Percentiles rank a stretch among this genome's conserved stretches.
Evolutionary conservation across 148 eudicot species (phyloP).

Genomic region (Rhododendron molle): DNA sequence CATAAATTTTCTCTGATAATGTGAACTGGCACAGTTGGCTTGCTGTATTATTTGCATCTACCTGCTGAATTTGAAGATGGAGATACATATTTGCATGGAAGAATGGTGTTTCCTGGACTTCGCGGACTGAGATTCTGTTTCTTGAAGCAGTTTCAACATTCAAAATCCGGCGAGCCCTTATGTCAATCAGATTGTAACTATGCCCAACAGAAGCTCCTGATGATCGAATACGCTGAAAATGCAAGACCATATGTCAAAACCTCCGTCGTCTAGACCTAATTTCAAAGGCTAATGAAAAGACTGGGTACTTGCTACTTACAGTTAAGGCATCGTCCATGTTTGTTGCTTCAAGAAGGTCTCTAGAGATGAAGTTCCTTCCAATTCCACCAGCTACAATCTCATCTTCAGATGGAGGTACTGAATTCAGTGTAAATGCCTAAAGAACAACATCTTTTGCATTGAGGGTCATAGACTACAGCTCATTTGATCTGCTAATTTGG

Average conservation of each 20-base stretch:
- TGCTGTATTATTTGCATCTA: conserved; percentile 11
- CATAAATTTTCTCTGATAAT: background rate
- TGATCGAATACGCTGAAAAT: conserved; percentile 59
- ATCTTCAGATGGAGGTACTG: conserved; percentile 69
- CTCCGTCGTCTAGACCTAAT: background rate
- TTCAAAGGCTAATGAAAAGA: background rate
- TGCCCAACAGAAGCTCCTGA: conserved; percentile 81
- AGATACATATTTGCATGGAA: conserved; percentile 95
- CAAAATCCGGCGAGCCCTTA: conserved; percentile 47
- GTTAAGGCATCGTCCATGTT: conserved; percentile 59
- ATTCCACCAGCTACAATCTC: conserved; percentile 72
- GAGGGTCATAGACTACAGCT: background rate
- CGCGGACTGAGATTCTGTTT: conserved; percentile 48
- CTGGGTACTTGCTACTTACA: conserved; percentile 32
- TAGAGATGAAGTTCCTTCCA: conserved; percentile 75
- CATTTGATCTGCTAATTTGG: background rate
- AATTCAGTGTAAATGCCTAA: conserved; percentile 80
- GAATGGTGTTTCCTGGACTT: conserved; percentile 47
- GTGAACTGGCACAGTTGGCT: background rate
- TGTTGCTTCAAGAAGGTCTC: conserved; percentile 79
- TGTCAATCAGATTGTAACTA: conserved; percentile 77
- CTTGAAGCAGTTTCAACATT: conserved; percentile 84
- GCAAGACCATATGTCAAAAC: conserved; percentile 5
- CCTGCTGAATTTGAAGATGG: conserved; percentile 80
- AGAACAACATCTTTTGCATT: background rate